A percentile compares a stretch with the other conserved stretches of the same genome.
phyloP scores from a whole-genome alignment of 352 stramenopile genomes.

The Pythium brachiatum region DNA sequence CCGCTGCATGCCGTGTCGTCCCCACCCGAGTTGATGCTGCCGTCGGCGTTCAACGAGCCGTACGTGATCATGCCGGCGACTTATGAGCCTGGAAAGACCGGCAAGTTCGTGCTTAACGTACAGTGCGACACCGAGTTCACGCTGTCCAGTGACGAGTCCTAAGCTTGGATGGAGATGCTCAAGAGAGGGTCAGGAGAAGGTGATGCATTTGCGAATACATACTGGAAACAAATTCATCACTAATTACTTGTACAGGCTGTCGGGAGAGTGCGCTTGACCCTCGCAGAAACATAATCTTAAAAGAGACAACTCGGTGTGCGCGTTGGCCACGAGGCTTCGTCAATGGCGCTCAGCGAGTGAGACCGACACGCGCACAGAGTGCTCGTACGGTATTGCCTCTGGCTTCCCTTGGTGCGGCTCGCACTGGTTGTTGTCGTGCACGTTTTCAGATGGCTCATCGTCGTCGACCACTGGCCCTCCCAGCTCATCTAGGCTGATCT shows the following conservation, averaged over 20 bases:
- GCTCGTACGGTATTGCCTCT: not conserved
- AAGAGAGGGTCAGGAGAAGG: not conserved
- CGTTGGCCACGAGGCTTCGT: not conserved
- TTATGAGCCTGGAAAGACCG: slow-evolving; percentile 75
- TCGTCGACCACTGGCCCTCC: not conserved
- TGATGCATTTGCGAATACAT: not conserved
- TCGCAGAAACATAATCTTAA: slow-evolving; percentile 3
- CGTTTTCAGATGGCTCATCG: slow-evolving; percentile 8
- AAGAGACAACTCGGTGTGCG: not conserved
- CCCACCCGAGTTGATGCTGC: slow-evolving; percentile 59
- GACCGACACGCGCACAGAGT: slow-evolving; percentile 6
- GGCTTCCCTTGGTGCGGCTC: not conserved
- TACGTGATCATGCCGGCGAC: slow-evolving; percentile 90
- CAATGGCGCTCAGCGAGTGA: not conserved
- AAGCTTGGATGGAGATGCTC: not conserved
- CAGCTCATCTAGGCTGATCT: not conserved
- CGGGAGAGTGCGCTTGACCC: not conserved
- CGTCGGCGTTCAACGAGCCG: slow-evolving; percentile 69
- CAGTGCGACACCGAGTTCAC: slow-evolving; percentile 81
- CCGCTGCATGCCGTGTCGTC: slow-evolving; percentile 70
- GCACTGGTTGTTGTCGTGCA: not conserved
- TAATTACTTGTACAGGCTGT: slow-evolving; percentile 11
- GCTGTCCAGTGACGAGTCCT: slow-evolving; percentile 44
- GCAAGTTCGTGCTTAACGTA: slow-evolving; percentile 84
- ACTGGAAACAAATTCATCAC: not conserved